These are phyloP conservation scores for Ceratocystis albifundus DNA, from an alignment of 2,329 filamentous ascomycete species.

Conservation along the genomic window DNA sequence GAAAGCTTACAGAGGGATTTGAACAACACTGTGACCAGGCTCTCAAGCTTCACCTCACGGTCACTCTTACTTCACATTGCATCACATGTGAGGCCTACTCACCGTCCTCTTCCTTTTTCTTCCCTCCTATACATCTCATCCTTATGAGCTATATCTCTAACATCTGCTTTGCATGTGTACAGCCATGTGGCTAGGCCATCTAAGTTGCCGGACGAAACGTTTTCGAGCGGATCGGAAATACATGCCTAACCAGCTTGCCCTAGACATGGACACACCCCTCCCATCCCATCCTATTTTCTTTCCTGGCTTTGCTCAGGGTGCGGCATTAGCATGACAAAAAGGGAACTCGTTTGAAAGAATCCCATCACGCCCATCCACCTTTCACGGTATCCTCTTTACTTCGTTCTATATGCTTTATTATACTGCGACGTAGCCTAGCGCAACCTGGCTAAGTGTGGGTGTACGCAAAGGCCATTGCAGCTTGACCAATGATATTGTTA, in stretches of 20 bases:
- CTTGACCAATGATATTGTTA: background rate
- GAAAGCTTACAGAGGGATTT: background rate
- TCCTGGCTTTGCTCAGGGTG: background rate
- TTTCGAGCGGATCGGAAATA: no score
- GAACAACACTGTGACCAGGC: background rate
- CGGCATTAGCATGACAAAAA: background rate
- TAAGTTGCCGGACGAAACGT: no score
- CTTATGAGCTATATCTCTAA: background rate
- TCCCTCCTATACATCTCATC: background rate
- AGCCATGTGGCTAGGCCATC: background rate
- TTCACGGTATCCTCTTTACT: background rate
- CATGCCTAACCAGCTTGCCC: no score
- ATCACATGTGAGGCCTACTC: background rate
- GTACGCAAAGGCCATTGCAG: constrained; percentile 1
- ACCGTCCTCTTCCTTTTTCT: background rate
- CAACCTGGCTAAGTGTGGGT: background rate
- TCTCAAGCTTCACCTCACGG: background rate
- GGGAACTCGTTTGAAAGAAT: no score
- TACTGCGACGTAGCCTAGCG: background rate
- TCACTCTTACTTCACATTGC: background rate
- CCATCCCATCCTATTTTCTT: background rate
- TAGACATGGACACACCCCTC: background rate
- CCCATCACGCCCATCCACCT: background rate
- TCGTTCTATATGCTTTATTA: background rate
- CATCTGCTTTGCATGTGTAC: background rate